Evolutionary conservation across 2,329 filamentous ascomycete species (phyloP), one percentile per base, ranked within the genome.

Genomic region (Arthrobotrys musiformis): DNA sequence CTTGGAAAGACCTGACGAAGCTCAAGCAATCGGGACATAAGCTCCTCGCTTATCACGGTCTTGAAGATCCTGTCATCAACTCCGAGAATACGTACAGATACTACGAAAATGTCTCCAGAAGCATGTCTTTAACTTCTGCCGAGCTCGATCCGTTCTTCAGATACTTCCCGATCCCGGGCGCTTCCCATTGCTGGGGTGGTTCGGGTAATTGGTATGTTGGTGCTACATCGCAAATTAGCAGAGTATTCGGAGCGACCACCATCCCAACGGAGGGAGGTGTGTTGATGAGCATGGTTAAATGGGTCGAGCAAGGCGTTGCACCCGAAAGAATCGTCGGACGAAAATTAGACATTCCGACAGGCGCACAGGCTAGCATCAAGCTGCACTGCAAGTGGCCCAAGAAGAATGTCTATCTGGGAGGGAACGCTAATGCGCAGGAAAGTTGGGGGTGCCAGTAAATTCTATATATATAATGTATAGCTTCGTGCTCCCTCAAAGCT

Each of bases 41-140:
- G 80, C 82, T 86, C 11, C 58, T 87, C 8, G 82, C 85, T 79
- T 87, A 86, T 80, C 86, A 87, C 75, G 86, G 86, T 1, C 81
- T 76, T 9, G 5, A 13, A 9, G 72, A 76, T 19, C 26, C 28
- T 2, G 13, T 50, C 2, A 70, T 70, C 37, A 69, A n/a, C n/a
- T 30, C 56, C n/a, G 72, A 69, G 13, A 69, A 52, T 35, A 52
- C 72, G 5, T 66, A 60, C 15, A 62, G 19, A 8, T 70, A 76
- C 17, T 76, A 76, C 50, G 64, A 76, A 17, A 26, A 54, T 22
- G 48, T 76, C 0, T 56, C 37, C 4, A 54, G 70, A n/a, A 61
- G 15, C 8, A 75, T 75, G 70, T 15, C 11, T 1, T 24, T 75
- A 4, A 64, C 52, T 6, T 68, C 61, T 1, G 9, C 11, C 4